phyloP scores from a whole-genome alignment of 2,329 filamentous ascomycete species.

The Diaporthe ilicicola region DNA sequence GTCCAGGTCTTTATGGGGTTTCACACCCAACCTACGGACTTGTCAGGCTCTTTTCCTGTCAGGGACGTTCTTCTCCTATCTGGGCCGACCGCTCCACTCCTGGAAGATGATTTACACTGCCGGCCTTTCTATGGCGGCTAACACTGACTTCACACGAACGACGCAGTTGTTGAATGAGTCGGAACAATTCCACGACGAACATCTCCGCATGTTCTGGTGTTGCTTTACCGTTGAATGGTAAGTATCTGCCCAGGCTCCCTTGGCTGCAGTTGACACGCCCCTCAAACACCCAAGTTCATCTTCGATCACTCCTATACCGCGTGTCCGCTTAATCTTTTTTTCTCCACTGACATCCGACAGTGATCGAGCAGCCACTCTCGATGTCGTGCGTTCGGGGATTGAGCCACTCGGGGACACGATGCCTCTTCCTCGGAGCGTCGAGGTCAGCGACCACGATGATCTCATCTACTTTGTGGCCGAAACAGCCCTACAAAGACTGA shows the following conservation, averaged over 20 bases:
- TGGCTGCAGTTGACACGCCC: background rate
- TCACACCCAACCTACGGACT: slow-evolving; percentile 41
- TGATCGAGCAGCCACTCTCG: slow-evolving; percentile 75
- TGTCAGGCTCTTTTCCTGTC: slow-evolving; percentile 48
- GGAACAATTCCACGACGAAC: slow-evolving; percentile 49
- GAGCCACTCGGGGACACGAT: slow-evolving; percentile 48
- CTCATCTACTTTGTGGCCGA: slow-evolving; percentile 52
- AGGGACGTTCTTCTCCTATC: slow-evolving; percentile 47
- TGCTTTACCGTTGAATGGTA: slow-evolving; percentile 77
- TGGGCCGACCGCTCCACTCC: slow-evolving; percentile 48
- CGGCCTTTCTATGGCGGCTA: slow-evolving; percentile 29
- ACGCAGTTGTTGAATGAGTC: background rate
- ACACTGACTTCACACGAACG: background rate
- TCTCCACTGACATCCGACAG: slow-evolving; percentile 48
- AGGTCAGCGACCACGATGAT: slow-evolving; percentile 44
- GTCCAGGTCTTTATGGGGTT: slow-evolving; percentile 43
- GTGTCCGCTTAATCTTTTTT: background rate
- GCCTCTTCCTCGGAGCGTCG: slow-evolving; percentile 45
- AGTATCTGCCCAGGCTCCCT: slow-evolving; percentile 29
- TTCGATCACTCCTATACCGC: background rate
- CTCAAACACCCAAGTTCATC: background rate
- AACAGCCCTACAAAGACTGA: slow-evolving; percentile 50
- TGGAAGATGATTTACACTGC: slow-evolving; percentile 46
- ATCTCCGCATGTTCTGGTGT: slow-evolving; percentile 73
- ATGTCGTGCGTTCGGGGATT: slow-evolving; percentile 46